Conservation (phyloP, 2,329 filamentous ascomycete species). For the Penicillium sp. region DNA sequence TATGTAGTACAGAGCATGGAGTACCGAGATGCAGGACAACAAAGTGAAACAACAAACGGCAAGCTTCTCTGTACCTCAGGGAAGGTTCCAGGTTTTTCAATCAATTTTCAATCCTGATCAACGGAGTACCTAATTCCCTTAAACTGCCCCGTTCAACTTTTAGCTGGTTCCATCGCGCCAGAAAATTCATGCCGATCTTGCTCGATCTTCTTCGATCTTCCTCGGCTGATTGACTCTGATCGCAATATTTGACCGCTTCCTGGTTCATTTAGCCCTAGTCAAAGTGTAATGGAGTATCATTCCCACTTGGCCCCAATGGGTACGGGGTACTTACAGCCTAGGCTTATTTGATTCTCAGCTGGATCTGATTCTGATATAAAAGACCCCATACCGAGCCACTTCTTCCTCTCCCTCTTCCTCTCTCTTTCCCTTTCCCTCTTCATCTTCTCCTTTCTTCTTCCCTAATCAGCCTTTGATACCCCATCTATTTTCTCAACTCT, state of each 20-base stretch:
- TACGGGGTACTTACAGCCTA: conserved; percentile 8
- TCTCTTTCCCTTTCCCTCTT: background rate
- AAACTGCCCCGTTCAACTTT: too few relatives aligned
- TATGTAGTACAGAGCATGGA: background rate
- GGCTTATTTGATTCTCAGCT: conserved; percentile 15
- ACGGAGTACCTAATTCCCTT: too few relatives aligned
- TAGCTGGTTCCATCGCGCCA: background rate
- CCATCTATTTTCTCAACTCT: background rate
- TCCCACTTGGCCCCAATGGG: background rate
- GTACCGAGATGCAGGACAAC: conserved; percentile 3
- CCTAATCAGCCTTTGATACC: conserved; percentile 1
- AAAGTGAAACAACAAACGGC: conserved; percentile 2
- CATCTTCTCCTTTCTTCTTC: background rate
- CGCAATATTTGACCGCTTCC: background rate
- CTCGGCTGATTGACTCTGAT: background rate
- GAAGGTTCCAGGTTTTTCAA: too few relatives aligned
- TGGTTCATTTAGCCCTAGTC: conserved; percentile 2
- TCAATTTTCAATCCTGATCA: too few relatives aligned
- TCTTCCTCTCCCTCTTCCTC: background rate
- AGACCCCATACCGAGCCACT: conserved; percentile 5
- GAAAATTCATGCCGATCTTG: conserved; percentile 12
- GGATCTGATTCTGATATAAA: conserved; percentile 15
- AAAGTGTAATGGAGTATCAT: background rate
- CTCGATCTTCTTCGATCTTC: conserved; percentile 10
- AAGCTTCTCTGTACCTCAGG: too few relatives aligned